Conservation (phyloP, 1,284 basidiomycete species). For the Apiotrichum mycotoxinovorans region DNA sequence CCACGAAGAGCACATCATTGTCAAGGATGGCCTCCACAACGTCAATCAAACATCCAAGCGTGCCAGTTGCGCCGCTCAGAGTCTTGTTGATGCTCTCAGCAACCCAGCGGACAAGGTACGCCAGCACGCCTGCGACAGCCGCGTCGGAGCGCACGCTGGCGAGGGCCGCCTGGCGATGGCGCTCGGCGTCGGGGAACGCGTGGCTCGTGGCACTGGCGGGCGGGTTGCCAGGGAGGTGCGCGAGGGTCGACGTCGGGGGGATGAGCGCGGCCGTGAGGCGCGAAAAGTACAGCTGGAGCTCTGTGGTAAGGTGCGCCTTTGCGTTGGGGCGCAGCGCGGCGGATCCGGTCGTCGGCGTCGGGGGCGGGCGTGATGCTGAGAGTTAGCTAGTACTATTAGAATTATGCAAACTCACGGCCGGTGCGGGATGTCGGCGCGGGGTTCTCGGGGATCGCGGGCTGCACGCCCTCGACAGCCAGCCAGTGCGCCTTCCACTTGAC, state of each 20-base stretch:
- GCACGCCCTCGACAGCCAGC: constrained; percentile 96
- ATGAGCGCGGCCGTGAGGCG: constrained; percentile 82
- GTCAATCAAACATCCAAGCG: constrained; percentile 75
- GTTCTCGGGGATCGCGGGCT: constrained; percentile 94
- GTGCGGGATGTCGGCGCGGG: constrained; percentile 59
- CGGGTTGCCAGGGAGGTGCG: constrained; percentile 24
- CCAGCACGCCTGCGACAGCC: constrained; percentile 87
- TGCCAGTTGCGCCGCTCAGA: constrained; percentile 55
- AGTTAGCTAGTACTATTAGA: neutral
- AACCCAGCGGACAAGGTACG: constrained; percentile 93
- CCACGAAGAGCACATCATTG: constrained; percentile 85
- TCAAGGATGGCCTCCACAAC: constrained; percentile 76
- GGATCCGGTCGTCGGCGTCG: constrained; percentile 35
- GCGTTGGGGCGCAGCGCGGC: constrained; percentile 53
- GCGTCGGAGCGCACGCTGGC: constrained; percentile 85
- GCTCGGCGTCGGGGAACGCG: constrained; percentile 42
- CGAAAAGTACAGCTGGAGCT: constrained; percentile 92
- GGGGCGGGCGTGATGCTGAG: constrained; percentile 29
- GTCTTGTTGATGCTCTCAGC: constrained; percentile 74
- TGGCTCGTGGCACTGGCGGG: constrained; percentile 16
- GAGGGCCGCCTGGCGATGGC: constrained; percentile 78
- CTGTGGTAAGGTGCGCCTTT: constrained; percentile 88
- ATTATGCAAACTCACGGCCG: constrained; percentile 26
- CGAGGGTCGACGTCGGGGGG: constrained; percentile 56
- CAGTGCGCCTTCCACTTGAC: constrained; percentile 70